phyloP scores from a whole-genome alignment of 2,329 filamentous ascomycete species.

The Venturiaceae sp. region DNA sequence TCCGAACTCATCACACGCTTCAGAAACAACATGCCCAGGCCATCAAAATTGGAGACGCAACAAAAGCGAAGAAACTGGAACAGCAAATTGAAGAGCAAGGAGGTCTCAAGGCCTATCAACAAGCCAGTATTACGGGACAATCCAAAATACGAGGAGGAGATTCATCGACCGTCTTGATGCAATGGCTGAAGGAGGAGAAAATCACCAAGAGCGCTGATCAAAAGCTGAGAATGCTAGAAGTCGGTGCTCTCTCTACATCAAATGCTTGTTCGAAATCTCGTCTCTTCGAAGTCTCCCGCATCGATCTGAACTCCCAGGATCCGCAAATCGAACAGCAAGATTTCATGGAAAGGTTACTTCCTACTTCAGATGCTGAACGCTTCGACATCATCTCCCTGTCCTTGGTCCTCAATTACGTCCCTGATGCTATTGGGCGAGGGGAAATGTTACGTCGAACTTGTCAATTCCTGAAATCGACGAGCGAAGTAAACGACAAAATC shows the following conservation, averaged over 20 bases:
- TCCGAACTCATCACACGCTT: conserved; percentile 50
- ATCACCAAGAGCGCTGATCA: conserved; percentile 8
- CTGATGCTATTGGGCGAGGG: conserved; percentile 63
- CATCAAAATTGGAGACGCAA: conserved; percentile 28
- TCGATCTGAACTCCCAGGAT: conserved; percentile 84
- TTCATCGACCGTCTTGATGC: conserved; percentile 47
- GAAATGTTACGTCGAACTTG: conserved; percentile 75
- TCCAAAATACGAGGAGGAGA: conserved; percentile 53
- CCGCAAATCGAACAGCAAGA: conserved; percentile 78
- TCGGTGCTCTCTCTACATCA: conserved; percentile 73
- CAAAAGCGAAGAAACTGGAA: conserved; percentile 32
- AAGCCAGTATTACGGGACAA: conserved; percentile 53
- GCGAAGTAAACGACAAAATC: neutral
- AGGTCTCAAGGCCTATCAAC: conserved; percentile 50
- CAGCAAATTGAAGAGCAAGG: conserved; percentile 45
- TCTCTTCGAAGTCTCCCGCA: conserved; percentile 65
- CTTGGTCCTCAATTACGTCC: conserved; percentile 89
- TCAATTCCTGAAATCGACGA: conserved; percentile 48
- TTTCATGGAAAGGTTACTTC: conserved; percentile 82
- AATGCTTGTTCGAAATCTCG: conserved; percentile 74
- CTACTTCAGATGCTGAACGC: conserved; percentile 42
- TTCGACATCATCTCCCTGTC: conserved; percentile 92
- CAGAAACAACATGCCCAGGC: conserved; percentile 47
- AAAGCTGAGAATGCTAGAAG: conserved; percentile 65
- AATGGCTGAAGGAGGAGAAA: conserved; percentile 40